Conservation (phyloP, 106 monocot species). For the Ottelia alismoides region DNA sequence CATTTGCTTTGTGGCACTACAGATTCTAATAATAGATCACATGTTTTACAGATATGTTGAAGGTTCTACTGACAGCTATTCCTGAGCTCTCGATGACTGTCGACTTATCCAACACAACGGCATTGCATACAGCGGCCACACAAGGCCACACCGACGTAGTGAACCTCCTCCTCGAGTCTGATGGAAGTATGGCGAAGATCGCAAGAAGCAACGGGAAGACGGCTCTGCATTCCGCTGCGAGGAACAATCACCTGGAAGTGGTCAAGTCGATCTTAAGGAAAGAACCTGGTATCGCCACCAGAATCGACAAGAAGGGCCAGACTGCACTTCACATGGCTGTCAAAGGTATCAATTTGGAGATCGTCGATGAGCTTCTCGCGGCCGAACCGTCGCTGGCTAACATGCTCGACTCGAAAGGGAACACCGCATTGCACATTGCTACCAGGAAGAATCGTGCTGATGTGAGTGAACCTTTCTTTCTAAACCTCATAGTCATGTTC, state of each 20-base stretch:
- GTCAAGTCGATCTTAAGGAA: conserved; percentile 43
- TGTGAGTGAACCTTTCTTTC: too few species aligned
- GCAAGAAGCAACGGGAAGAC: conserved; percentile 93
- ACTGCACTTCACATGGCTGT: conserved; percentile 94
- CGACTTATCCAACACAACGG: conserved; percentile 72
- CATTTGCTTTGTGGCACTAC: background rate
- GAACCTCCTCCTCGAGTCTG: conserved; percentile 51
- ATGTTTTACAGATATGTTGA: conserved; percentile 46
- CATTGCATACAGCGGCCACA: conserved; percentile 69
- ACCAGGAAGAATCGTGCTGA: conserved; percentile 62
- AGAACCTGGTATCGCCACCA: conserved; percentile 35
- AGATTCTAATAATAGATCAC: background rate
- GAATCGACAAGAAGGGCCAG: conserved; percentile 87
- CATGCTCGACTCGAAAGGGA: conserved; percentile 58
- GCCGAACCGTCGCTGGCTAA: conserved; percentile 30
- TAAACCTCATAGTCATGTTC: too few species aligned
- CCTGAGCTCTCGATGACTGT: conserved; percentile 79
- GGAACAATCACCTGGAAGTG: conserved; percentile 74
- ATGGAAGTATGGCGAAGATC: conserved; percentile 57
- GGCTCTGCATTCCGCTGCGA: conserved; percentile 63
- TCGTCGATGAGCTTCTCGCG: conserved; percentile 67
- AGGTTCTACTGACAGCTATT: conserved; percentile 45
- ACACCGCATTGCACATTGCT: conserved; percentile 74
- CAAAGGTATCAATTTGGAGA: conserved; percentile 61
- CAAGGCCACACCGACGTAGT: conserved; percentile 84